Evolutionary conservation across 768 basidiomycete species (phyloP).

Genomic region (Lactarius evosmus): DNA sequence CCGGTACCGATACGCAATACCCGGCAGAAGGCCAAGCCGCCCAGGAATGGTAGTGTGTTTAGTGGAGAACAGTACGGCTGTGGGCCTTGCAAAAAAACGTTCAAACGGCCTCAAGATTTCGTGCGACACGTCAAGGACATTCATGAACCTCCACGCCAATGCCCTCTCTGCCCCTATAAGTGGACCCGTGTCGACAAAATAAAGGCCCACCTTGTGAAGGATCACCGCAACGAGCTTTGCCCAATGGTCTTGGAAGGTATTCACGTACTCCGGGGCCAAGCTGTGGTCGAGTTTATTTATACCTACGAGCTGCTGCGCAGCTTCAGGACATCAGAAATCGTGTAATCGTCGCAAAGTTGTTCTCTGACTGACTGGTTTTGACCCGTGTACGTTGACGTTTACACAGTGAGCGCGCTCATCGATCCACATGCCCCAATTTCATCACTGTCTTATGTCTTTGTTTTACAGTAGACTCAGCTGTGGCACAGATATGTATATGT

Average conservation of each 20-base stretch:
- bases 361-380: no score
- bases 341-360: no score
- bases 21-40: background rate
- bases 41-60: no score
- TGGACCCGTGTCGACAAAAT: conserved; percentile 5
- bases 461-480: no score
- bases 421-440: no score
- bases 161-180: background rate
- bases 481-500: no score
- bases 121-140: background rate
- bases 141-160: background rate
- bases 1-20: no score
- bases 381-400: no score
- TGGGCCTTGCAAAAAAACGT: background rate
- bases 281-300: background rate
- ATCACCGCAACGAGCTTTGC: background rate
- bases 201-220: background rate
- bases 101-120: background rate
- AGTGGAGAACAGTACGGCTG: background rate
- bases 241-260: background rate
- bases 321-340: no score
- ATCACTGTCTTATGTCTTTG: no score
- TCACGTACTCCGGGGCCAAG: background rate
- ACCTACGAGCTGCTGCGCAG: no score
- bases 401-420: no score